Evolutionary conservation across 345 rosid species (phyloP).

Genomic region (Trapa incisa): DNA sequence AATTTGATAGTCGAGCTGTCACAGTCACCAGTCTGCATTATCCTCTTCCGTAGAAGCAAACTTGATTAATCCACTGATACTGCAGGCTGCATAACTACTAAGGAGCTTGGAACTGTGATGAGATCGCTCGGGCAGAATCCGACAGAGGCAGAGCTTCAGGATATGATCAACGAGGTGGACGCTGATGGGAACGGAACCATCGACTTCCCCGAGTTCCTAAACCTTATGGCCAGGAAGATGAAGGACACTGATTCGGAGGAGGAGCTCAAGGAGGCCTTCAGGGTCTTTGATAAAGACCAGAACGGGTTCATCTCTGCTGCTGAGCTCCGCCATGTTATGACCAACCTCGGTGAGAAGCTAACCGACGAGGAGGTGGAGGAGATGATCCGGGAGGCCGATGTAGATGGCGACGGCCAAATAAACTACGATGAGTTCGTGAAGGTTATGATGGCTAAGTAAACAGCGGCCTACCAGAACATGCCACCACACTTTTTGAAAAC

Average conservation of each 20-base stretch:
- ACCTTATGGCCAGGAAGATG: constrained; percentile 79
- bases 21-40: background rate
- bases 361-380: constrained; percentile 82
- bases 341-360: constrained; percentile 74
- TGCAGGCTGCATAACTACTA: constrained; percentile 74
- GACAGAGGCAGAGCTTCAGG: constrained; percentile 79
- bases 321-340: constrained; percentile 78
- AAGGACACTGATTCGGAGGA: constrained; percentile 79
- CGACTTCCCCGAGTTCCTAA: constrained; percentile 73
- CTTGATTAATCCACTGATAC: background rate
- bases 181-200: constrained; percentile 81
- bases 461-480: background rate
- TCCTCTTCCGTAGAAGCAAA: too few relatives aligned
- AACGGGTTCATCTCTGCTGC: constrained; percentile 87
- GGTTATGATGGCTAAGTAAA: constrained; percentile 81
- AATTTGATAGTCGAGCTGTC: background rate
- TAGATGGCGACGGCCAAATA: constrained; percentile 87
- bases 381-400: constrained; percentile 83
- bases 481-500: background rate
- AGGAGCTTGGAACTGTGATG: constrained; percentile 86
- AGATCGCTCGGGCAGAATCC: constrained; percentile 75
- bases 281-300: constrained; percentile 76
- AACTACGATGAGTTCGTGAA: constrained; percentile 78
- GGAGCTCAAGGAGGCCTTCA: constrained; percentile 76
- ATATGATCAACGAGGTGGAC: constrained; percentile 77